Percentiles rank a stretch among this genome's conserved stretches.
phyloP scores from a whole-genome alignment of 2,329 filamentous ascomycete genomes.

The Camptophora hylomeconis region DNA sequence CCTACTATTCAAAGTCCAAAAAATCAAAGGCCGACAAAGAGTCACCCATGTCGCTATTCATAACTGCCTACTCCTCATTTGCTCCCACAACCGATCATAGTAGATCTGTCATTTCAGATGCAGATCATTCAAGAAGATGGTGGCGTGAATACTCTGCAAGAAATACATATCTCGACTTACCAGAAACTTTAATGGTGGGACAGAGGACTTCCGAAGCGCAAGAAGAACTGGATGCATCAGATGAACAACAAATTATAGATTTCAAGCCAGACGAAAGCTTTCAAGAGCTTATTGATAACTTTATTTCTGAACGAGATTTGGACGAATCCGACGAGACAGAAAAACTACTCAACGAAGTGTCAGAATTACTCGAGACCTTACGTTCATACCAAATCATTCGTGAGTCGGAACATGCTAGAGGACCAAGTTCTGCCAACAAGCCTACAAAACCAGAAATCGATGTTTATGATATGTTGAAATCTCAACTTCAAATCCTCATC shows the following conservation, averaged over 20 bases:
- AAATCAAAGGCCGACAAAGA: slow-evolving; percentile 3
- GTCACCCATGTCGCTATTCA: slow-evolving; percentile 22
- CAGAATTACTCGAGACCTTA: slow-evolving; percentile 47
- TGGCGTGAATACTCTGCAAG: slow-evolving; percentile 30
- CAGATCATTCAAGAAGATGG: slow-evolving; percentile 32
- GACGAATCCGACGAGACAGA: slow-evolving; percentile 37
- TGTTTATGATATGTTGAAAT: slow-evolving; percentile 60
- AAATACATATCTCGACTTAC: slow-evolving; percentile 20
- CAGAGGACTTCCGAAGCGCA: slow-evolving; percentile 15
- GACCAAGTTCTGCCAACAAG: slow-evolving; percentile 25
- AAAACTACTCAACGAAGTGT: slow-evolving; percentile 43
- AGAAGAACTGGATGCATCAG: slow-evolving; percentile 17
- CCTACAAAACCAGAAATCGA: slow-evolving; percentile 44
- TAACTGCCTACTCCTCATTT: slow-evolving; percentile 36
- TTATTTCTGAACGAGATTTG: slow-evolving; percentile 27
- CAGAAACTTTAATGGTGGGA: slow-evolving; percentile 2
- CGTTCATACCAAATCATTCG: slow-evolving; percentile 50
- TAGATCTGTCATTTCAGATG: slow-evolving; percentile 27
- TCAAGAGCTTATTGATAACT: slow-evolving; percentile 30
- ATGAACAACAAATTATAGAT: too few relatives aligned
- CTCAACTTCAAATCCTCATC: slow-evolving; percentile 61
- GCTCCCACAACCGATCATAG: slow-evolving; percentile 34
- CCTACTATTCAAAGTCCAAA: slow-evolving; percentile 2
- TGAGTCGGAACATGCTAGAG: slow-evolving; percentile 27
- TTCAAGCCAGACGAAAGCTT: slow-evolving; percentile 24